These are phyloP conservation scores for Macadamia integrifolia DNA, from an alignment of 164 flowering plant genomes.

Conservation along the genomic window DNA sequence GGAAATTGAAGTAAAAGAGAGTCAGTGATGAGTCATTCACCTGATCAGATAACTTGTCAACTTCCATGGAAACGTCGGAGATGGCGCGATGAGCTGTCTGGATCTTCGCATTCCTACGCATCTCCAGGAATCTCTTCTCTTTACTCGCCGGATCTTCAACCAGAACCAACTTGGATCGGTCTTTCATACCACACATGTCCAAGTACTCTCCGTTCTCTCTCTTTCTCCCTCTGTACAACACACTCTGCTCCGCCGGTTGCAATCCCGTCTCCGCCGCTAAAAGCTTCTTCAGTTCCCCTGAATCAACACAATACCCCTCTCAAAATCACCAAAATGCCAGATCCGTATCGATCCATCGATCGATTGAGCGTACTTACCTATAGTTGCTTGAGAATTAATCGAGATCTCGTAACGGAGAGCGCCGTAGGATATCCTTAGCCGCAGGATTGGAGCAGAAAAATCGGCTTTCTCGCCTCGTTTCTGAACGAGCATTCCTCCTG, in stretches of 20 bases:
- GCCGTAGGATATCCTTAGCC: constrained; percentile 44
- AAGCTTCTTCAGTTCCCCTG: constrained; percentile 76
- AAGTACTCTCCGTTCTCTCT: constrained; percentile 48
- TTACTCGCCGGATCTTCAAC: constrained; percentile 59
- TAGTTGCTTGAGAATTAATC: constrained; percentile 48
- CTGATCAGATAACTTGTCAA: constrained; percentile 67
- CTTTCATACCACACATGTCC: constrained; percentile 56
- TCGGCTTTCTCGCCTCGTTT: constrained; percentile 28
- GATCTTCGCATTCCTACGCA: constrained; percentile 53
- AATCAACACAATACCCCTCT: not conserved
- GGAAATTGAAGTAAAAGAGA: too few relatives aligned
- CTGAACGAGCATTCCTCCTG: constrained; percentile 79
- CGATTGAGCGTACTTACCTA: constrained; percentile 34
- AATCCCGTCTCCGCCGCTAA: constrained; percentile 53
- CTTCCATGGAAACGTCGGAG: constrained; percentile 48
- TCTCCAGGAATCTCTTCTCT: constrained; percentile 51
- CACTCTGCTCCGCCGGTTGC: constrained; percentile 48
- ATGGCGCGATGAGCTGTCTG: constrained; percentile 48
- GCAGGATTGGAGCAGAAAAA: constrained; percentile 18
- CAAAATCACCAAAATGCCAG: not conserved
- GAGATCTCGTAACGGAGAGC: constrained; percentile 43
- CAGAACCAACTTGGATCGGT: constrained; percentile 54
- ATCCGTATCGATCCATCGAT: not conserved
- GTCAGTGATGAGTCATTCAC: constrained; percentile 21
- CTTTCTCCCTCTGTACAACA: constrained; percentile 57